Conservation (phyloP, 495 filamentous ascomycete species). For the Xylaria telfairii region DNA sequence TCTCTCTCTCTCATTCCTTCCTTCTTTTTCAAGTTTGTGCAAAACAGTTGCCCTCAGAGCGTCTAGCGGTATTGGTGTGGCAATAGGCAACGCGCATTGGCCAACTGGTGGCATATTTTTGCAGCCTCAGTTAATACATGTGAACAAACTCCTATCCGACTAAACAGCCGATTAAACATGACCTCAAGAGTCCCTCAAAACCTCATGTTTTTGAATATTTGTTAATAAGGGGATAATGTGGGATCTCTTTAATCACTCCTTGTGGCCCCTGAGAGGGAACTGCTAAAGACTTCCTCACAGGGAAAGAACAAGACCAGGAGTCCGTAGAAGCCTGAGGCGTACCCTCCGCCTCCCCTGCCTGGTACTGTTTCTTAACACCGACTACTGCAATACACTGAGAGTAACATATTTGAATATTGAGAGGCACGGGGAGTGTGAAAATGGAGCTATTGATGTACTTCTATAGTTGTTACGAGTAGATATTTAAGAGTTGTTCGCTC, state of each 20-base stretch:
- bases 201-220: constrained; percentile 3
- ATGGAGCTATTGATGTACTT: too few species aligned
- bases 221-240: not conserved
- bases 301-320: constrained; percentile 2
- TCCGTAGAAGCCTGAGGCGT: not conserved
- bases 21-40: not conserved
- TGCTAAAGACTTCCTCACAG: not conserved
- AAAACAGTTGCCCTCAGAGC: not conserved
- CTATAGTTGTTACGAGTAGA: not conserved
- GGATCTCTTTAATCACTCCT: not conserved
- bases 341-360: not conserved
- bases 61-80: not conserved
- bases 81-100: not conserved
- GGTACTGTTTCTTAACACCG: not conserved
- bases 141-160: not conserved
- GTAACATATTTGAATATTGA: not conserved
- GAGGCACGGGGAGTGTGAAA: too few species aligned
- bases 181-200: not conserved
- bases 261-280: not conserved
- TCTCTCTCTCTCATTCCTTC: not conserved
- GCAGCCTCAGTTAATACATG: not conserved
- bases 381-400: not conserved
- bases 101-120: not conserved
- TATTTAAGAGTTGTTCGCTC: not conserved
- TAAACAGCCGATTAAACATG: constrained; percentile 2